Percentiles rank a stretch among this genome's conserved stretches.
These are phyloP conservation scores for Claviceps sorghi DNA, from an alignment of 2,329 filamentous ascomycete species.

Conservation along the genomic window DNA sequence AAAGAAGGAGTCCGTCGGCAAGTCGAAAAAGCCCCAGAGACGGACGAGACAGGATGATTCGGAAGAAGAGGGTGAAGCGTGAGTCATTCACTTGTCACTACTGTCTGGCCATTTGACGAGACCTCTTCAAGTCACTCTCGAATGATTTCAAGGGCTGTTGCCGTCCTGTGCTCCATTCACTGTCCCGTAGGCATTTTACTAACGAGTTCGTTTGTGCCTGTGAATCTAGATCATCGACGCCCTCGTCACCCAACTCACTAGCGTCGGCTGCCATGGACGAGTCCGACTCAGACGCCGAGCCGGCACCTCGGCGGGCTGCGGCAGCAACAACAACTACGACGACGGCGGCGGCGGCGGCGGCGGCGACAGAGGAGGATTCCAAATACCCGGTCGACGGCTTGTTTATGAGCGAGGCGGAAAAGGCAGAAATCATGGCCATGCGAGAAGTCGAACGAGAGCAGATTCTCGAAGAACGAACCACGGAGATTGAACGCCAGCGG, in stretches of 20 bases:
- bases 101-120: not conserved
- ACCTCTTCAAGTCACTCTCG: not conserved
- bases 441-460: constrained; percentile 85
- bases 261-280: constrained; percentile 83
- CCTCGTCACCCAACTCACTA: constrained; percentile 57
- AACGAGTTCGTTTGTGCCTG: not conserved
- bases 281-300: constrained; percentile 50
- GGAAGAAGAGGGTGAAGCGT: constrained; percentile 50
- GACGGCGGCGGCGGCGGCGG: not conserved
- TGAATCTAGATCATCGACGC: constrained; percentile 47
- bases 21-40: constrained; percentile 33
- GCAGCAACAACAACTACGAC: constrained; percentile 13
- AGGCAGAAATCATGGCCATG: constrained; percentile 66
- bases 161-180: not conserved
- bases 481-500: constrained; percentile 65
- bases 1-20: constrained; percentile 17
- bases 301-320: constrained; percentile 19
- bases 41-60: constrained; percentile 27
- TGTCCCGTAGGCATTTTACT: constrained; percentile 1
- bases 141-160: not conserved
- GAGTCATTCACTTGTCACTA: constrained; percentile 12
- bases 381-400: constrained; percentile 81
- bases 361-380: constrained; percentile 36
- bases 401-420: constrained; percentile 60
- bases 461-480: constrained; percentile 73